Evolutionary conservation across 805 yeast genomes (phyloP).

Genomic region (Teunomyces panamensis): DNA sequence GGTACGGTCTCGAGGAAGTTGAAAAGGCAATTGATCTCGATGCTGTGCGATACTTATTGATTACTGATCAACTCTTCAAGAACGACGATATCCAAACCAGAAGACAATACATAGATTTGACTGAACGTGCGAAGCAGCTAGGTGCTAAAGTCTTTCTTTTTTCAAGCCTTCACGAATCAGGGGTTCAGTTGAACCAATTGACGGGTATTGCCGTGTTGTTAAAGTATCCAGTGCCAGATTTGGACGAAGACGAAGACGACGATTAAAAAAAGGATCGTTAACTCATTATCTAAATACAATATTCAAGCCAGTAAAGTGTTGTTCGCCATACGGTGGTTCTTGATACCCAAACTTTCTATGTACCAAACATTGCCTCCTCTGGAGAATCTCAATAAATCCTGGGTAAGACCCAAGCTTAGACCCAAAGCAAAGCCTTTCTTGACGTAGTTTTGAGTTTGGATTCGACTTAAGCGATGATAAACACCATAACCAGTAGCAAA

Average conservation of each 20-base stretch:
- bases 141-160: slow-evolving; percentile 82
- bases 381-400: slow-evolving; percentile 57
- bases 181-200: slow-evolving; percentile 82
- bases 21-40: slow-evolving; percentile 71
- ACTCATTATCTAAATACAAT: not conserved
- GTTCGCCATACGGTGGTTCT: slow-evolving; percentile 9
- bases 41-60: slow-evolving; percentile 69
- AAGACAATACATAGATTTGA: slow-evolving; percentile 62
- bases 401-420: slow-evolving; percentile 56
- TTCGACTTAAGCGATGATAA: slow-evolving; percentile 38
- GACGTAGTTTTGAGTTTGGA: slow-evolving; percentile 42
- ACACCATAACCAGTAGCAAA: slow-evolving; percentile 54
- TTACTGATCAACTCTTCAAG: slow-evolving; percentile 79
- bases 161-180: slow-evolving; percentile 84
- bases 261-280: not conserved
- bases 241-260: slow-evolving; percentile 58
- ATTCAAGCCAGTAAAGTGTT: not conserved
- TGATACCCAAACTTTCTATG: slow-evolving; percentile 28
- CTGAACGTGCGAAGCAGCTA: slow-evolving; percentile 60
- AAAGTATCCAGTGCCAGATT: slow-evolving; percentile 78
- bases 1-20: slow-evolving; percentile 88
- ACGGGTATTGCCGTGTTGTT: slow-evolving; percentile 90
- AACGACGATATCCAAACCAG: slow-evolving; percentile 69
- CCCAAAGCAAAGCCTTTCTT: slow-evolving; percentile 60
- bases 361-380: slow-evolving; percentile 73